A percentile compares a stretch with the other conserved stretches of the same genome.
Evolutionary conservation across 2,329 filamentous ascomycete species (phyloP).

Genomic region (Cladosporium halotolerans): DNA sequence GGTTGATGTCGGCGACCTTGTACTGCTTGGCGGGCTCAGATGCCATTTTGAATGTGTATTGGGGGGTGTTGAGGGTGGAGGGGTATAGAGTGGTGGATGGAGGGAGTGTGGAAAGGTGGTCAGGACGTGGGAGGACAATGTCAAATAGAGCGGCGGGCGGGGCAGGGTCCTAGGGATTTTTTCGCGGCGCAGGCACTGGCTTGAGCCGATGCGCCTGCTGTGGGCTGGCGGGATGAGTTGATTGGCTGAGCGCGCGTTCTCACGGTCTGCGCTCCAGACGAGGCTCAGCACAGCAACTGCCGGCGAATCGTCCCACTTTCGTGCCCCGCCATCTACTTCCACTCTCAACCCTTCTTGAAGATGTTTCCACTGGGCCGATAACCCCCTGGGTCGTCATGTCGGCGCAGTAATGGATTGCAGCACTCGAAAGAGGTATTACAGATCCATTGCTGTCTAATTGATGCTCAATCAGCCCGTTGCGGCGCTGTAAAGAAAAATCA

Average conservation of each 20-base stretch:
- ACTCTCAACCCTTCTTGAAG: not conserved
- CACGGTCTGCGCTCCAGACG: not conserved
- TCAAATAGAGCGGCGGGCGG: not conserved
- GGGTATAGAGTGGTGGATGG: not conserved
- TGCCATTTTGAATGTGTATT: slow-evolving; percentile 8
- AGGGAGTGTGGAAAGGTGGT: not conserved
- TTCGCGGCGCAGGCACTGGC: too few species aligned
- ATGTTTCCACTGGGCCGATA: not conserved
- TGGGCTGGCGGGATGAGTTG: not conserved
- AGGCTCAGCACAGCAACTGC: not conserved
- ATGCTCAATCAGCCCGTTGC: too few species aligned
- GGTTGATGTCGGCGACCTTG: slow-evolving; percentile 81
- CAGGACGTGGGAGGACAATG: not conserved
- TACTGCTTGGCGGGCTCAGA: slow-evolving; percentile 12
- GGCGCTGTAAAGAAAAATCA: too few species aligned
- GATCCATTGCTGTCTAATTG: too few species aligned
- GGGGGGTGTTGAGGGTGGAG: not conserved
- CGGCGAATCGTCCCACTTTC: not conserved
- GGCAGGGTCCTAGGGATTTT: not conserved
- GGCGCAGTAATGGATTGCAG: too few species aligned
- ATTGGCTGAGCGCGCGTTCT: not conserved
- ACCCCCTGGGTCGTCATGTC: too few species aligned
- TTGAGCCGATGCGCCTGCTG: too few species aligned
- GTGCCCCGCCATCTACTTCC: not conserved
- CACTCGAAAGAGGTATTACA: too few species aligned